Conservation (phyloP, 2,329 filamentous ascomycete species). For the Clonostachys rosea region DNA sequence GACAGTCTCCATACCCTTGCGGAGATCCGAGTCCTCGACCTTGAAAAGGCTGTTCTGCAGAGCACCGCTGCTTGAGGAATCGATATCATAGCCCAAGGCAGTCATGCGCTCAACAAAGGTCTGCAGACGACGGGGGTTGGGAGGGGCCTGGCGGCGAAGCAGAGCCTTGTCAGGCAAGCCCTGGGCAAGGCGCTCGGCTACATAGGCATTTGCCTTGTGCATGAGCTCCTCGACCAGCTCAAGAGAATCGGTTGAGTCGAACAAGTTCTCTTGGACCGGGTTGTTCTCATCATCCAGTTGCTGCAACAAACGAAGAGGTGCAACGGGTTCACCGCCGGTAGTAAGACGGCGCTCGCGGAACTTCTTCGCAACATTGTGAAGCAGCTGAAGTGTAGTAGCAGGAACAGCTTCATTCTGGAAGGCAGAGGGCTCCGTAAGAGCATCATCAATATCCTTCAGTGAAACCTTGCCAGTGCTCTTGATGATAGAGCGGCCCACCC, state of each 20-base stretch:
- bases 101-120: constrained; percentile 93
- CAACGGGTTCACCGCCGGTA: constrained; percentile 72
- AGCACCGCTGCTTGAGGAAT: constrained; percentile 82
- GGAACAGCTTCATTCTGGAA: constrained; percentile 62
- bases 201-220: constrained; percentile 86
- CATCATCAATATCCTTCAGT: constrained; percentile 80
- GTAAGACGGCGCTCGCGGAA: constrained; percentile 86
- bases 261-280: constrained; percentile 93
- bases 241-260: constrained; percentile 82
- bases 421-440: constrained; percentile 60
- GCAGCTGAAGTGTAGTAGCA: constrained; percentile 72
- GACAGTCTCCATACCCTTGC: constrained; percentile 97
- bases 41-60: constrained; percentile 95
- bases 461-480: constrained; percentile 85
- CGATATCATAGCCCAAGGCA: constrained; percentile 83
- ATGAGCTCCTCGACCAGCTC: constrained; percentile 94
- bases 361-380: constrained; percentile 80
- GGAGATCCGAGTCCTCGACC: constrained; percentile 80
- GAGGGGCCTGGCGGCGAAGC: constrained; percentile 78
- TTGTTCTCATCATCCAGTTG: constrained; percentile 98
- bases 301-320: constrained; percentile 82
- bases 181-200: constrained; percentile 77
- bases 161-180: constrained; percentile 89
- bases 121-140: constrained; percentile 82
- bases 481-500: constrained; percentile 91